Evolutionary conservation across 2,329 filamentous ascomycete species (phyloP).

Genomic region (Colletotrichum liriopes): DNA sequence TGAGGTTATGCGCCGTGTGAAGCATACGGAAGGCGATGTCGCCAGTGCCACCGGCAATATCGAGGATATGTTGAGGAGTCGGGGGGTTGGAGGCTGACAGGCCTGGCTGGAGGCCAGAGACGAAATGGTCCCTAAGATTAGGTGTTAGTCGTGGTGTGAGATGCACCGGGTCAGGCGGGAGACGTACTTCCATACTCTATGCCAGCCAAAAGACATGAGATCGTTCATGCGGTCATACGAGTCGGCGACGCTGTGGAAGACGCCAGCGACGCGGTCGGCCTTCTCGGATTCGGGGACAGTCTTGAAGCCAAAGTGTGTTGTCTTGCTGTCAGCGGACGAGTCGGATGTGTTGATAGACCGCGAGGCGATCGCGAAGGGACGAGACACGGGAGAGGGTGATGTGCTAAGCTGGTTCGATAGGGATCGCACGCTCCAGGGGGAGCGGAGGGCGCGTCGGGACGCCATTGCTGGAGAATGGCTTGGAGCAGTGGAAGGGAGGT

Average conservation of each 20-base stretch:
- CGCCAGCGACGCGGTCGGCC: slow-evolving; percentile 79
- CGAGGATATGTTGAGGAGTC: slow-evolving; percentile 81
- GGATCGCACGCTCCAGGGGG: slow-evolving; percentile 28
- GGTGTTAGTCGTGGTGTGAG: slow-evolving; percentile 32
- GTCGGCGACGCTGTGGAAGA: slow-evolving; percentile 95
- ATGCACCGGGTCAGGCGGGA: slow-evolving; percentile 9
- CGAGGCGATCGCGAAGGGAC: slow-evolving; percentile 50
- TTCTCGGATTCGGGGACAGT: slow-evolving; percentile 88
- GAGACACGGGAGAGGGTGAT: slow-evolving; percentile 6
- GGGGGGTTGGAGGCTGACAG: slow-evolving; percentile 63
- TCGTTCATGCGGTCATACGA: slow-evolving; percentile 99
- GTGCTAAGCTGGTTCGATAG: slow-evolving; percentile 19
- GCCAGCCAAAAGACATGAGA: slow-evolving; percentile 97
- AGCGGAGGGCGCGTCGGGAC: slow-evolving; percentile 36
- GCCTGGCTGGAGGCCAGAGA: slow-evolving; percentile 90
- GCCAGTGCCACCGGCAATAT: slow-evolving; percentile 96
- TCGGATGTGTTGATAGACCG: slow-evolving; percentile 46
- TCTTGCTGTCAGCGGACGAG: slow-evolving; percentile 58
- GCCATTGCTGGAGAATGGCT: slow-evolving; percentile 27
- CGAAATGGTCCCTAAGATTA: slow-evolving; percentile 83
- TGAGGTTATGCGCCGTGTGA: slow-evolving; percentile 85
- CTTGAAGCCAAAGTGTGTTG: slow-evolving; percentile 93
- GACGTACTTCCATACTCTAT: slow-evolving; percentile 91
- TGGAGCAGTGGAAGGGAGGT: slow-evolving; percentile 29
- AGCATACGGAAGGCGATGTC: slow-evolving; percentile 98